Percentiles rank a stretch among this genome's conserved stretches.
Conservation (phyloP, 768 basidiomycete genomes). For the Grammothele lineata region DNA sequence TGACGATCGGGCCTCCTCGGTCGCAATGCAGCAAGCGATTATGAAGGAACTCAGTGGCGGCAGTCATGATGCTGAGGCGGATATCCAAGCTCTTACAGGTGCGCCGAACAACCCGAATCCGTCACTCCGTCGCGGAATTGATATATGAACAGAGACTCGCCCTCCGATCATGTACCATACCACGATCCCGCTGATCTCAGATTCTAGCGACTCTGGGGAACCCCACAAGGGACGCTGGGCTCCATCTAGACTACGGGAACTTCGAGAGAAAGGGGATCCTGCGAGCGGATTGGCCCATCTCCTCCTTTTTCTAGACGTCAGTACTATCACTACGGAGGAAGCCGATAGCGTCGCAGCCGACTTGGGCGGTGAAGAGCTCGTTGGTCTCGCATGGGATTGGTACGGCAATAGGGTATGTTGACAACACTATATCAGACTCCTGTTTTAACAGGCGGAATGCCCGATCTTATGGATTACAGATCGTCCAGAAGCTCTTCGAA, state of each 20-base stretch:
- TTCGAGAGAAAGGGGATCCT: slow-evolving; percentile 90
- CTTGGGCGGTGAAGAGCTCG: slow-evolving; percentile 90
- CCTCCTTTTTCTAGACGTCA: slow-evolving; percentile 93
- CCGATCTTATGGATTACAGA: slow-evolving; percentile 38
- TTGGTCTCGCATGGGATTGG: slow-evolving; percentile 95
- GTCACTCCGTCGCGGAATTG: background rate
- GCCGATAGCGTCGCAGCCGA: slow-evolving; percentile 88
- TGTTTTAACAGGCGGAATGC: too few species aligned
- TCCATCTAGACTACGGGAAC: slow-evolving; percentile 86
- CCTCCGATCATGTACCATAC: slow-evolving; percentile 96
- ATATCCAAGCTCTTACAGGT: slow-evolving; percentile 87
- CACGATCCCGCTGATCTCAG: slow-evolving; percentile 86
- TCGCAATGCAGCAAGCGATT: slow-evolving; percentile 96
- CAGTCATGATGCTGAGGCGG: slow-evolving; percentile 71
- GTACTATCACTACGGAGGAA: slow-evolving; percentile 77
- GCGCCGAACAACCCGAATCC: slow-evolving; percentile 20
- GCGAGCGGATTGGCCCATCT: too few species aligned
- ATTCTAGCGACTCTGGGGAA: too few species aligned
- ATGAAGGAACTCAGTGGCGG: slow-evolving; percentile 88
- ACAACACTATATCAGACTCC: slow-evolving; percentile 83
- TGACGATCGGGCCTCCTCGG: slow-evolving; percentile 62
- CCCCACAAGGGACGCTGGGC: slow-evolving; percentile 88
- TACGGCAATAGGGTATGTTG: too few species aligned
- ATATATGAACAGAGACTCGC: slow-evolving; percentile 65
- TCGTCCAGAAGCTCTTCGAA: slow-evolving; percentile 97